Evolutionary conservation across 257 asterid species (phyloP), one percentile per base, ranked within the genome.

Genomic region (Jacaranda mimosifolia): DNA sequence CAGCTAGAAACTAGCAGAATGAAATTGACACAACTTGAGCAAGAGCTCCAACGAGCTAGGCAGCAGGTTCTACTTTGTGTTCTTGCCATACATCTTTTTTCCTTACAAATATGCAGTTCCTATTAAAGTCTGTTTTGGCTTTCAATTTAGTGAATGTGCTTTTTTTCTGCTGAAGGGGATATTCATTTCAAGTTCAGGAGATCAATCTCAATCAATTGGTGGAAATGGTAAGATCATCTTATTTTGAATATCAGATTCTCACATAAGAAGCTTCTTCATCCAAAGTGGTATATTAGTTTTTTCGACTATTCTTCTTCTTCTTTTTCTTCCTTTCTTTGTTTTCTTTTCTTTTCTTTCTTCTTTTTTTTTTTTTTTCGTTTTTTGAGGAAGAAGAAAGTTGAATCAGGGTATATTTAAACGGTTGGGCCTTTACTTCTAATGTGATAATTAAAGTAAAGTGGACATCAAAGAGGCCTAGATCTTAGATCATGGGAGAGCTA

Each of bases 1-100:
- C 98, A 96, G 81, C 90, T 95, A 53, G 99, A 95, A 79, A 95
- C 93, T 92, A 95, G 99, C 89, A 88, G 98, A 89, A 95, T 95
- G 99, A 95, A 95, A 86, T 81, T 95, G 85, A 93, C 99, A 51
- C 99, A 95, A 83, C 98, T 95, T 77, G 99, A 95, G 81, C 99
- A 95, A 84, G 99, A 95, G 86, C 97, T 95, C 80, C 99, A 95
- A 87, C 91, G 99, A 80, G 99, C 99, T 70, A 87, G 99, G 73
- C 99, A 95, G 80, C 99, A 95, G 98, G 99, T 93, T 77, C 39
- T 17, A 77, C 79, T 38, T 68, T 68, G 63, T 64, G 49, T 42
- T 65, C 68, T 76, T 55, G 4, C 40, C 45, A 12, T 63, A 46
- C 51, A 42, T 26, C 1, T 42, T 45, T 45, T 64, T 63, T 68